These are phyloP conservation scores for Phaffomyces opuntiae DNA, from an alignment of 805 yeast species.

Conservation along the genomic window DNA sequence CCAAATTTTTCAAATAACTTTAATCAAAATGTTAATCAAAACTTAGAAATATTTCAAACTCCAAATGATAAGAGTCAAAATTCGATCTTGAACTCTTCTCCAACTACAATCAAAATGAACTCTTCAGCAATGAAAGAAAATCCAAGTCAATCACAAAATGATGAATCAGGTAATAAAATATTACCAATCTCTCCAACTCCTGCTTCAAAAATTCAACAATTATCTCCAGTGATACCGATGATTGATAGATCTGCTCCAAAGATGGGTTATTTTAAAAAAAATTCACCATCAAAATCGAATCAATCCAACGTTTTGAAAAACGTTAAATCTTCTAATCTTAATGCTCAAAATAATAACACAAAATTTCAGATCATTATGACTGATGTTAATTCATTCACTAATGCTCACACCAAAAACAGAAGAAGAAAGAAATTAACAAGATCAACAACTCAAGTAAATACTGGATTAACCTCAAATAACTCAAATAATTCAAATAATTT, in stretches of 20 bases:
- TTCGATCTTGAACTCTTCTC: slow-evolving; percentile 19
- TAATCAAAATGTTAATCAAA: background rate
- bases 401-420: slow-evolving; percentile 4
- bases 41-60: slow-evolving; percentile 17
- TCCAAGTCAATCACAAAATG: background rate
- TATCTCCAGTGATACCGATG: background rate
- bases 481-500: background rate
- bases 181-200: slow-evolving; percentile 23
- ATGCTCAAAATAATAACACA: slow-evolving; percentile 4
- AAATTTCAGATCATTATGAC: slow-evolving; percentile 30
- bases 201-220: slow-evolving; percentile 9
- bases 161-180: slow-evolving; percentile 1
- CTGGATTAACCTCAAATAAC: background rate
- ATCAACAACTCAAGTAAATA: slow-evolving; percentile 14
- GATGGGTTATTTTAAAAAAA: slow-evolving; percentile 23
- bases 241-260: slow-evolving; percentile 13
- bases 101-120: slow-evolving; percentile 24
- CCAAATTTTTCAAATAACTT: slow-evolving; percentile 2
- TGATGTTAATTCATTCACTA: slow-evolving; percentile 25
- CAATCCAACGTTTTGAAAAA: no score
- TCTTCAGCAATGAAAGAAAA: slow-evolving; percentile 22
- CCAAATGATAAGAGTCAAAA: slow-evolving; percentile 11
- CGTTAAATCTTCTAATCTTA: background rate
- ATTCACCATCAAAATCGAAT: slow-evolving; percentile 2
- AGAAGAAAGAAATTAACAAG: slow-evolving; percentile 17